These are phyloP conservation scores for Trichoderma gamsii DNA, from an alignment of 495 filamentous ascomycete genomes.

Conservation along the genomic window DNA sequence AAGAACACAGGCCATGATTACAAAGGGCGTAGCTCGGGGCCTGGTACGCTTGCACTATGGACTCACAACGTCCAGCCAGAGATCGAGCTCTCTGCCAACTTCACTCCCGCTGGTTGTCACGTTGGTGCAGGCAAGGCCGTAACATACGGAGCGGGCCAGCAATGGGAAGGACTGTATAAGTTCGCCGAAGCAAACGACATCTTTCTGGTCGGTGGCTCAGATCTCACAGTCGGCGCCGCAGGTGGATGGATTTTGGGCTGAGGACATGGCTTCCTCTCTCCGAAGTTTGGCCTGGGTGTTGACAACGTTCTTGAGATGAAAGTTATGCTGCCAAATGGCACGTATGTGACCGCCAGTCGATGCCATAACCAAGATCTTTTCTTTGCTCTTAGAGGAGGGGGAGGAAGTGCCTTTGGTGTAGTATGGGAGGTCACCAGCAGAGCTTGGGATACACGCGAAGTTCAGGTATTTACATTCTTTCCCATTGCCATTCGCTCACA, in stretches of 20 bases:
- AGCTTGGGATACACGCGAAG: not conserved
- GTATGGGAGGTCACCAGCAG: not conserved
- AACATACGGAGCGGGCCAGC: not conserved
- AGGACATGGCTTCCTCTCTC: constrained; percentile 39
- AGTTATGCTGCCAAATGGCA: constrained; percentile 51
- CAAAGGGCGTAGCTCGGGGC: not conserved
- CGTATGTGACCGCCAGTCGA: constrained; percentile 45
- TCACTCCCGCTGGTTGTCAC: not conserved
- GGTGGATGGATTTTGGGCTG: constrained; percentile 51
- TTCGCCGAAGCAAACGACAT: not conserved
- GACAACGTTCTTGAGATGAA: constrained; percentile 47
- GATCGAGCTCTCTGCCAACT: not conserved
- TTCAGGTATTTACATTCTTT: not conserved
- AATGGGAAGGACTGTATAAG: not conserved
- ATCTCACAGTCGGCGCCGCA: constrained; percentile 39
- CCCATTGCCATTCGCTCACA: not conserved
- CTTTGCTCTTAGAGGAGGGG: constrained; percentile 56
- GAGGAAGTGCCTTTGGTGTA: constrained; percentile 33
- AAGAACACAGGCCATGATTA: not conserved
- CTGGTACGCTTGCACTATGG: not conserved
- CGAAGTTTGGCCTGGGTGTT: constrained; percentile 41
- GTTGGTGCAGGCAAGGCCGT: not conserved
- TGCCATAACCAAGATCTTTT: constrained; percentile 51
- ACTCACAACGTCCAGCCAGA: not conserved
- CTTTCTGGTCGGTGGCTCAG: not conserved